Base-by-base conservation (phyloP, 2,329 filamentous ascomycete species). In the Colletotrichum phormii region DNA sequence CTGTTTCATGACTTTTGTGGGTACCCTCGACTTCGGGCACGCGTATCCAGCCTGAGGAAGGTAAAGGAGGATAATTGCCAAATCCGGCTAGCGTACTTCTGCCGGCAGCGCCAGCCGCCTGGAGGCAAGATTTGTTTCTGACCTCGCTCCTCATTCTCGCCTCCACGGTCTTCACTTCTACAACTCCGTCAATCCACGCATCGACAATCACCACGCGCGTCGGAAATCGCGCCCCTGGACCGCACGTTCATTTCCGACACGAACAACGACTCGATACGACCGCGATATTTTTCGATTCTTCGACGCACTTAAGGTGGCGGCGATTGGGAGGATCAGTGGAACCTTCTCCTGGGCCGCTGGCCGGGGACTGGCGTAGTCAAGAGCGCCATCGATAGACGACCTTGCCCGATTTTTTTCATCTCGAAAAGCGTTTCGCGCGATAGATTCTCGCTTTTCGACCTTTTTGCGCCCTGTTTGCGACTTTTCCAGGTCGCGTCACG, bases 131-230 rank as follows among this genome's bases (percentile, higher is more conserved):
- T 75, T 82, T 84, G 83, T 85, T 84, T 83, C 82, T 78, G 77
- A 80, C 80, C 78, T 81, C 80, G 80, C 80, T 79, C 75, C 75
- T 76, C 76, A 77, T 79, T 80, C 81, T 82, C 80, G 79, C 81
- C 80, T 84, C 61, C 79, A 82, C 81, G 83, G 81, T 81, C 80
- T 81, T 81, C 79, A 78, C 76, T 63, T 72, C 67, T 49, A 75
- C 68, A 74, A 60, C 74, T 59, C 73, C 62, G 63, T 67, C 69
- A 75, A 73, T 70, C 71, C 62, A 77, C 76, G 75, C 78, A 78
- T 82, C 79, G 74, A 78, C 33, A 84, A 88, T 86, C 85, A 83
- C 81, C 82, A 84, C 85, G 85, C 89, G 88, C 86, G 86, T 86
- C 87, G 83, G 82, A 81, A 84, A 85, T 84, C 84, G 83, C 82